These are phyloP conservation scores for Venustampulla echinocandica DNA, from an alignment of 495 filamentous ascomycete species.

Conservation along the genomic window DNA sequence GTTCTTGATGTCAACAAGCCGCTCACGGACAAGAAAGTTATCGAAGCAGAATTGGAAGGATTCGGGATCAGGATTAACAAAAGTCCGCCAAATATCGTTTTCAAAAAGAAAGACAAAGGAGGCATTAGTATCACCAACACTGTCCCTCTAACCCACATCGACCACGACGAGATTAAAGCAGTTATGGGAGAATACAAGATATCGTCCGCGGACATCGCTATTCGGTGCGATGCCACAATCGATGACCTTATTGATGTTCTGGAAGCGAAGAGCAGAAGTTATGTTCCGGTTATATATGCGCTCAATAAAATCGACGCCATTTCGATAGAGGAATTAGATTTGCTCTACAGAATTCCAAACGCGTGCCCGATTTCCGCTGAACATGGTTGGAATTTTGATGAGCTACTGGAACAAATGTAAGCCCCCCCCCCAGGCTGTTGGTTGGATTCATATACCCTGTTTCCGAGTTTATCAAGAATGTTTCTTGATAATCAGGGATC, in stretches of 20 bases:
- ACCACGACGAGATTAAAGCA: constrained; percentile 91
- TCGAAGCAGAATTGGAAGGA: constrained; percentile 93
- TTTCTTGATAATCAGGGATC: too few relatives aligned
- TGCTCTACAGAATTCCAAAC: constrained; percentile 94
- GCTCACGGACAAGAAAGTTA: constrained; percentile 90
- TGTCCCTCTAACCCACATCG: constrained; percentile 82
- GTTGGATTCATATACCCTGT: background rate
- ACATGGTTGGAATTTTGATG: constrained; percentile 97
- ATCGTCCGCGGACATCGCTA: constrained; percentile 92
- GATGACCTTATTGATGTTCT: constrained; percentile 91
- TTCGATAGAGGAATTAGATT: constrained; percentile 91
- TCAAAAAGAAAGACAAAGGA: constrained; percentile 99
- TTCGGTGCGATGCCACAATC: constrained; percentile 83
- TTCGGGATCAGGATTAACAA: constrained; percentile 99
- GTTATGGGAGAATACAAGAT: constrained; percentile 98
- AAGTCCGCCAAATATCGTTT: constrained; percentile 89
- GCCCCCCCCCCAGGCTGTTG: constrained; percentile 9
- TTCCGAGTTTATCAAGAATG: too few relatives aligned
- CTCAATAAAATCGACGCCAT: constrained; percentile 99
- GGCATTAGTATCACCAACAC: constrained; percentile 92
- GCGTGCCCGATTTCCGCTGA: constrained; percentile 95
- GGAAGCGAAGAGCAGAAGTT: constrained; percentile 88
- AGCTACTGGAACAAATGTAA: constrained; percentile 87
- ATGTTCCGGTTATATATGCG: constrained; percentile 96
- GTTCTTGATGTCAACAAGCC: constrained; percentile 98